phyloP scores from a whole-genome alignment of 2,329 filamentous ascomycete genomes.

The Lasiodiplodia hormozganensis region DNA sequence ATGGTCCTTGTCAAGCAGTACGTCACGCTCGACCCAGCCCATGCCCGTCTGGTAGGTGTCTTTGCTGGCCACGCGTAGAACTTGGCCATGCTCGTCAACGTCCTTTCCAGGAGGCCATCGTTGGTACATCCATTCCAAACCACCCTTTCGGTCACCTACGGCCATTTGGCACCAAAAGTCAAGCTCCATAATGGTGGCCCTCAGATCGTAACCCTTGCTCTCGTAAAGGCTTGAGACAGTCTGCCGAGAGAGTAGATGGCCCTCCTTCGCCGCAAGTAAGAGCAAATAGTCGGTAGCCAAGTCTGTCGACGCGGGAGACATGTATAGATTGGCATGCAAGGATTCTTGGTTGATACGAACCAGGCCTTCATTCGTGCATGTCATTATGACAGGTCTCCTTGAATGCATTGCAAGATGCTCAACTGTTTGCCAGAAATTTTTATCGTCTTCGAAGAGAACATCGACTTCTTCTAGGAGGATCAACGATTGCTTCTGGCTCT shows the following conservation, averaged over 20 bases:
- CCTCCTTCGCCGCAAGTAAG: conserved; percentile 84
- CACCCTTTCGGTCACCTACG: conserved; percentile 85
- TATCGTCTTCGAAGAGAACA: conserved; percentile 92
- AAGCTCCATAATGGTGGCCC: conserved; percentile 81
- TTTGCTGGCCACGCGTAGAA: conserved; percentile 79
- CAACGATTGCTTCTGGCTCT: conserved; percentile 83
- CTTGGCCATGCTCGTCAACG: conserved; percentile 69
- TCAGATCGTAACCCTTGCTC: conserved; percentile 73
- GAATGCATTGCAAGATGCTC: conserved; percentile 80
- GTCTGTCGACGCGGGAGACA: conserved; percentile 69
- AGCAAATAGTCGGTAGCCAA: conserved; percentile 81
- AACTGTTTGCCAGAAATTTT: conserved; percentile 89
- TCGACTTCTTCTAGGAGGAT: conserved; percentile 96
- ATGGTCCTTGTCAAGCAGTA: conserved; percentile 49
- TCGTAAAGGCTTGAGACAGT: conserved; percentile 75
- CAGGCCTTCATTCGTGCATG: conserved; percentile 90
- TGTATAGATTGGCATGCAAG: conserved; percentile 85
- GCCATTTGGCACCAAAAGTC: conserved; percentile 98
- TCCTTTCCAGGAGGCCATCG: conserved; percentile 77
- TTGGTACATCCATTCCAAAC: conserved; percentile 87
- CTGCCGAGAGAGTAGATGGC: conserved; percentile 74
- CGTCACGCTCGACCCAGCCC: conserved; percentile 75
- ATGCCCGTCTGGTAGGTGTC: conserved; percentile 79
- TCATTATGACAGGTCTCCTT: conserved; percentile 91
- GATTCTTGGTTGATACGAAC: conserved; percentile 76